These are phyloP conservation scores for Kwoniella sp. DNA, from an alignment of 768 basidiomycete species.

Conservation along the genomic window DNA sequence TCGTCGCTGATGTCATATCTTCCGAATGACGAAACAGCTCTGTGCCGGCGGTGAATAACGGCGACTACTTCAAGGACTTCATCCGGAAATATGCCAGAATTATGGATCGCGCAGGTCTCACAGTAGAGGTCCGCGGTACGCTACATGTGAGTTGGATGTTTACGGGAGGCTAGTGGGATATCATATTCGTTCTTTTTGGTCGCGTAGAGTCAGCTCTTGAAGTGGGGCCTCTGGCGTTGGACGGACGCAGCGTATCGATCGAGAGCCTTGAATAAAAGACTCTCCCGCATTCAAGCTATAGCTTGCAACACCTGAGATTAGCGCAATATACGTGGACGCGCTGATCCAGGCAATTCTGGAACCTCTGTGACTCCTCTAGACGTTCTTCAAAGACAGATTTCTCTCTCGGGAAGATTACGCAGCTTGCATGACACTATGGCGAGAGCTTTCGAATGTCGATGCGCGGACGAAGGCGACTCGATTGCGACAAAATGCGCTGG, in stretches of 20 bases:
- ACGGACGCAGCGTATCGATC: no score
- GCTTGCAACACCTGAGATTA: no score
- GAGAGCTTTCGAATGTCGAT: background rate
- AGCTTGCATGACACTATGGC: slow-evolving; percentile 2
- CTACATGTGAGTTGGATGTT: slow-evolving; percentile 35
- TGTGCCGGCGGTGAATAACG: slow-evolving; percentile 5
- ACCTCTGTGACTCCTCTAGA: background rate
- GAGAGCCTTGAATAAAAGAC: no score
- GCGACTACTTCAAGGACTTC: slow-evolving; percentile 14
- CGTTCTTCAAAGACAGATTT: slow-evolving; percentile 1
- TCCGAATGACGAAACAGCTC: no score
- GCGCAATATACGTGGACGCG: no score
- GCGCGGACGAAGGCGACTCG: background rate
- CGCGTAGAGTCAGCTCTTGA: no score
- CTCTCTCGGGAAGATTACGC: slow-evolving; percentile 2
- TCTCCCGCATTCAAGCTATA: no score
- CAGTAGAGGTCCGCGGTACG: slow-evolving; percentile 14
- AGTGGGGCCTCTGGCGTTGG: no score
- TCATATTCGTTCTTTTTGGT: no score
- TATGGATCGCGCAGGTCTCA: slow-evolving; percentile 24
- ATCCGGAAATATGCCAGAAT: slow-evolving; percentile 30
- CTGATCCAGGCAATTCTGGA: no score
- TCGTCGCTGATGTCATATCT: no score
- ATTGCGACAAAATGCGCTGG: background rate
- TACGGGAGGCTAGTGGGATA: no score